phyloP scores from a whole-genome alignment of 2,329 filamentous ascomycete species.

The Fusarium sp. region DNA sequence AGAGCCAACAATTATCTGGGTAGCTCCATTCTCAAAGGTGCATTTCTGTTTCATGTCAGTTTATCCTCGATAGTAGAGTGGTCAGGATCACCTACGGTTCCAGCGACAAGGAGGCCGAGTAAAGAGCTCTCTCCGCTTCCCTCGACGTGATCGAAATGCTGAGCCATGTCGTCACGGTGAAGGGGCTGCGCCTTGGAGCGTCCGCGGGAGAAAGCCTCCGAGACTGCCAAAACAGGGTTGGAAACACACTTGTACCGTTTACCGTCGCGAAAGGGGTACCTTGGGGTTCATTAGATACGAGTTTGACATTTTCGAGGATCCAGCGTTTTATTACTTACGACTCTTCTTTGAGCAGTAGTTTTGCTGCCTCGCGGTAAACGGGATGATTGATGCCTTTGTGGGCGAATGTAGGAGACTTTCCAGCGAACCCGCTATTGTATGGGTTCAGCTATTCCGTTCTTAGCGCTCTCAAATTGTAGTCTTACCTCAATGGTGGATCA shows the following conservation, averaged over 20 bases:
- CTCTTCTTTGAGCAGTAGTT: neutral
- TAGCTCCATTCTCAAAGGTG: neutral
- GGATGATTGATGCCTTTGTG: neutral
- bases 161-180: neutral
- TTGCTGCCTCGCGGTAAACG: neutral
- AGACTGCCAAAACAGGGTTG: neutral
- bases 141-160: neutral
- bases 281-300: neutral
- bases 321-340: neutral
- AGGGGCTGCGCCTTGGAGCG: neutral
- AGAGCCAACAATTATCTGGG: neutral
- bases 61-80: rapidly evolving
- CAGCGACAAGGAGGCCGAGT: neutral
- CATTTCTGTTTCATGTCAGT: neutral
- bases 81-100: rapidly evolving
- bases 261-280: neutral
- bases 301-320: no score
- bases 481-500: neutral
- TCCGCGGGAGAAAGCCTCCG: neutral
- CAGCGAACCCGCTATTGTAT: neutral
- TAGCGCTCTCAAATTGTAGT: rapidly evolving
- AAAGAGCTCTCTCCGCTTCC: neutral
- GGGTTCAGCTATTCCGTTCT: rapidly evolving
- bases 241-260: neutral
- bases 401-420: neutral